Percentiles rank a stretch among this genome's conserved stretches.
These are phyloP conservation scores for Leptographium procerum DNA, from an alignment of 2,329 filamentous ascomycete species.

Conservation along the genomic window DNA sequence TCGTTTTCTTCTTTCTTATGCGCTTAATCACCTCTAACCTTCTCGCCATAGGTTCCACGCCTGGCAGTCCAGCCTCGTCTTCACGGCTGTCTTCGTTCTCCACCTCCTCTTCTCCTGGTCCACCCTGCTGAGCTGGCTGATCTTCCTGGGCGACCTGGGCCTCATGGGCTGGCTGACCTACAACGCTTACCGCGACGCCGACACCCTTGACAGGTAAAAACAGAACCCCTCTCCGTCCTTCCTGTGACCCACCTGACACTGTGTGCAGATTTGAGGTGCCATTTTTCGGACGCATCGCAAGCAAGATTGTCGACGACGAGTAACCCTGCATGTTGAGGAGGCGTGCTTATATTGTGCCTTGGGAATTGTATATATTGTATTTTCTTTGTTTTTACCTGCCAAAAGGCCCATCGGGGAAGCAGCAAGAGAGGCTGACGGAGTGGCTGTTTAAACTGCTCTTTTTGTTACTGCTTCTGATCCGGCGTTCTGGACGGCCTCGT, in stretches of 20 bases:
- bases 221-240: background rate
- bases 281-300: constrained; percentile 74
- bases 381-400: background rate
- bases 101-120: constrained; percentile 86
- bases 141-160: constrained; percentile 64
- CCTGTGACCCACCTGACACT: constrained; percentile 15
- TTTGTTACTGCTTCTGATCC: background rate
- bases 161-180: constrained; percentile 67
- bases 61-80: constrained; percentile 83
- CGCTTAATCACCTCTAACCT: background rate
- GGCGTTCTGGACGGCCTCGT: background rate
- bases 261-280: constrained; percentile 66
- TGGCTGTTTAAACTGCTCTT: background rate
- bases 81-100: constrained; percentile 61
- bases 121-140: constrained; percentile 67
- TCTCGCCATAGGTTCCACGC: constrained; percentile 66
- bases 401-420: background rate
- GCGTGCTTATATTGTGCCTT: background rate
- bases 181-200: constrained; percentile 75
- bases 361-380: background rate
- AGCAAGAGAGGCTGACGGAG: background rate
- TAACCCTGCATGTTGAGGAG: constrained; percentile 12
- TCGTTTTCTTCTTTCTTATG: background rate
- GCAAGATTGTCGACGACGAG: constrained; percentile 83
- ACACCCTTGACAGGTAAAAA: constrained; percentile 46